Evolutionary conservation across 2,329 filamentous ascomycete species (phyloP), one percentile per base, ranked within the genome.

Genomic region (Cytospora schulzeri): DNA sequence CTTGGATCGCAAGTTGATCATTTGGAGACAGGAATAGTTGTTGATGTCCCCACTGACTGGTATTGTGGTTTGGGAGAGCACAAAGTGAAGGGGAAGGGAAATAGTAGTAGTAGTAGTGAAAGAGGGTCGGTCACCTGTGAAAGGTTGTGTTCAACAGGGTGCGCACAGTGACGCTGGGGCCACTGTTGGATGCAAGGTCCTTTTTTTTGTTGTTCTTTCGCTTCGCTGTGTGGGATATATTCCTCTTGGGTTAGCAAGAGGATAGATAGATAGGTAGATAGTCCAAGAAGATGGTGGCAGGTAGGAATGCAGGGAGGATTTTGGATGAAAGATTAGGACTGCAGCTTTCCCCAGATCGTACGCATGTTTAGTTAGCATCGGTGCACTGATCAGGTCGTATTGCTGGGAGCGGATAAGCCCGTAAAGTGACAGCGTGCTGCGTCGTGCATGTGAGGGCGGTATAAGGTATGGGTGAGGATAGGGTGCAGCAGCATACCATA

Each of bases 1-100:
- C 60, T 67, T 67, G 29, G 63, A 67, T 41, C 63, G 66, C 66
- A 67, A 41, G 24, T 22, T 63, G 60, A 67, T 29, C 66, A 67
- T 67, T 63, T 65, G 64, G 53, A 56, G 35, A 14, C 28, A 28
- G 31, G 45, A 38, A n/a, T n/a, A n/a, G n/a, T 31, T 5, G 29
- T 31, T 5, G 9, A 31, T 31, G 4, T 2, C 33, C 33, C 33
- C 2, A 11, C 33, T n/a, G n/a, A 57, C 19, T 26, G 35, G 26
- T 28, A 35, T n/a, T n/a, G n/a, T n/a, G n/a, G n/a, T n/a, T n/a
- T n/a, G n/a, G 17, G 14, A 50, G 8, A 53, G 29, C 29, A 24
- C n/a, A 31, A 57, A 19, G 15, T 41, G 26, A 3, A n/a, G 17
- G 4, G 29, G 12, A n/a, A 17, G 6, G 31, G 4, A 29, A 29